phyloP scores from a whole-genome alignment of 1,284 basidiomycete species.

The Pseudozyma tsukubaensis region DNA sequence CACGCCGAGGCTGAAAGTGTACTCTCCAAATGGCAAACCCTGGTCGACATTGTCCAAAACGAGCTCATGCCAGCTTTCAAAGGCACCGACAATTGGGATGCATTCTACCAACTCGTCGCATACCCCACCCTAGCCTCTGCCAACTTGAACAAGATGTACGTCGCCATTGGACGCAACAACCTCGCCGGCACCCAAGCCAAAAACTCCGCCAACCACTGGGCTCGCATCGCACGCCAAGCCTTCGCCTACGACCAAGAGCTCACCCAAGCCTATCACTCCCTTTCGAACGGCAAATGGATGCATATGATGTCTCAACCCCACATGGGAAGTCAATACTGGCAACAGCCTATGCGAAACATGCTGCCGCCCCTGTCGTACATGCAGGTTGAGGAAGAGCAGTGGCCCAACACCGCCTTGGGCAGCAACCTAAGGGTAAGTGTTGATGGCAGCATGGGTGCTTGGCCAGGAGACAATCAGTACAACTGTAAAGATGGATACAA shows the following conservation, averaged over 20 bases:
- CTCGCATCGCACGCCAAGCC: conserved; percentile 6
- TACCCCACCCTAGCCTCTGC: conserved; percentile 27
- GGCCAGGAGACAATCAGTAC: conserved; percentile 44
- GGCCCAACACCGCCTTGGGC: conserved; percentile 25
- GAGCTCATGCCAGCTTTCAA: conserved; percentile 18
- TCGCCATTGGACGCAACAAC: conserved; percentile 31
- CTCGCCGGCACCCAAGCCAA: conserved; percentile 31
- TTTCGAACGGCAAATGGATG: conserved; percentile 23
- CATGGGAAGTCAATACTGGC: conserved; percentile 41
- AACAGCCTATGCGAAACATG: conserved; percentile 37
- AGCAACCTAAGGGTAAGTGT: conserved; percentile 27
- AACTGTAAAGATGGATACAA: conserved; percentile 36
- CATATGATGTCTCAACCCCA: conserved; percentile 40
- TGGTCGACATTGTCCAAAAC: conserved; percentile 13
- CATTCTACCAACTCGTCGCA: conserved; percentile 34
- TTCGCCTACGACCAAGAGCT: conserved; percentile 21
- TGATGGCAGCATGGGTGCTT: conserved; percentile 38
- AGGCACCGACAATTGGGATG: conserved; percentile 21
- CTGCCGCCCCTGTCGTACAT: conserved; percentile 12
- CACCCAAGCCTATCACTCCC: conserved; percentile 20
- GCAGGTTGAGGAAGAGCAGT: conserved; percentile 9
- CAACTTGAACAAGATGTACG: conserved; percentile 31
- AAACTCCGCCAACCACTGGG: conserved; percentile 33
- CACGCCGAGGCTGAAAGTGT: conserved; percentile 75
- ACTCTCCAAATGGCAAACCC: conserved; percentile 9